A percentile compares a stretch with the other conserved stretches of the same genome.
Conservation (phyloP, 2,329 filamentous ascomycete genomes). For the Fusarium scirpi region DNA sequence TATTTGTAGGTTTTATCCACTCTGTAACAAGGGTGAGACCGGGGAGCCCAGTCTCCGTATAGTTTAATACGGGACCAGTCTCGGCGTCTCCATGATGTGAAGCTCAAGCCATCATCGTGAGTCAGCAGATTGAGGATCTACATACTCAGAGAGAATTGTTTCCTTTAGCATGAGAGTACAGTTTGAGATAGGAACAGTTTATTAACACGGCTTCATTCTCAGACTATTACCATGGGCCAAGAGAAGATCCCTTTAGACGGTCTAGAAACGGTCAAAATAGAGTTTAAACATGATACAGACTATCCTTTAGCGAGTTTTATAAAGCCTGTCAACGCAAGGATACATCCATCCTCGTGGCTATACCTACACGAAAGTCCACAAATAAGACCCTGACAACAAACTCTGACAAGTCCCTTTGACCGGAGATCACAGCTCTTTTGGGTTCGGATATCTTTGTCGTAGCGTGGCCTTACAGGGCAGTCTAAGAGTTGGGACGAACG, state of each 20-base stretch:
- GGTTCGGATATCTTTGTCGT: background rate
- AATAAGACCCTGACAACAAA: slow-evolving; percentile 5
- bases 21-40: slow-evolving; percentile 18
- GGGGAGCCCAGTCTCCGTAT: slow-evolving; percentile 16
- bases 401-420: background rate
- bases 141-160: background rate
- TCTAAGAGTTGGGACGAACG: background rate
- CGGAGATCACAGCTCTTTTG: slow-evolving; percentile 8
- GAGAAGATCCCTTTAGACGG: background rate
- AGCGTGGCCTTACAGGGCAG: slow-evolving; percentile 1
- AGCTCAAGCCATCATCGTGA: background rate
- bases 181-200: background rate
- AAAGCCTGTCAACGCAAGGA: slow-evolving; percentile 11
- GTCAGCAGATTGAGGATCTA: background rate
- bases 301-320: slow-evolving; percentile 31
- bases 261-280: slow-evolving; percentile 17
- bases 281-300: slow-evolving; percentile 29
- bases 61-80: slow-evolving; percentile 1
- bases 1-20: background rate
- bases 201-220: background rate
- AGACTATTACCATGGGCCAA: background rate
- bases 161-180: too few relatives aligned
- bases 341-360: background rate
- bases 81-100: background rate
- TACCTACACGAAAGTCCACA: slow-evolving; percentile 3